Evolutionary conservation across 202 grass and related monocot genomes (phyloP).

Genomic region (Brachypodium distachyon): DNA sequence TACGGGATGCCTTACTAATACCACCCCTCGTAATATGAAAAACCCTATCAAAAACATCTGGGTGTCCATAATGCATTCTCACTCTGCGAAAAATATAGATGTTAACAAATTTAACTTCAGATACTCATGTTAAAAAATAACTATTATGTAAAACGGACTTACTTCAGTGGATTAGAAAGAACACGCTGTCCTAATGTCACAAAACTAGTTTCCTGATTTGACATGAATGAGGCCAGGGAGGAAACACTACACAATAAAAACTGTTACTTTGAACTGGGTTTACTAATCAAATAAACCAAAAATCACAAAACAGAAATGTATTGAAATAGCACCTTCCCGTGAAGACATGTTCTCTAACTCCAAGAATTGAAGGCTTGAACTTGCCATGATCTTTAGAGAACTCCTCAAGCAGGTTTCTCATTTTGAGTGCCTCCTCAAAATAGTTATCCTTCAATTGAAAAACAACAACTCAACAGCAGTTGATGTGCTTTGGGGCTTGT

Average conservation of each 20-base stretch:
- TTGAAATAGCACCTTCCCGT: slow-evolving; percentile 68
- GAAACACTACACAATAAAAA: slow-evolving; percentile 60
- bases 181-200: slow-evolving; percentile 93
- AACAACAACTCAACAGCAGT: slow-evolving; percentile 9
- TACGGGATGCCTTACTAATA: slow-evolving; percentile 91
- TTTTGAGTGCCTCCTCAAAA: slow-evolving; percentile 95
- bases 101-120: neutral
- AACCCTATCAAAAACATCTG: slow-evolving; percentile 97
- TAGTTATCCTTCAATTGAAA: slow-evolving; percentile 77
- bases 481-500: no score
- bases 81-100: slow-evolving; percentile 40
- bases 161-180: slow-evolving; percentile 90
- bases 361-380: slow-evolving; percentile 78
- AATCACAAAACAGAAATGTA: neutral
- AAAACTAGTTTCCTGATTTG: slow-evolving; percentile 88
- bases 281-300: neutral
- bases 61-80: slow-evolving; percentile 96
- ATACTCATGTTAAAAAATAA: slow-evolving; percentile 1
- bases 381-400: slow-evolving; percentile 60
- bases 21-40: slow-evolving; percentile 96
- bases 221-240: slow-evolving; percentile 89
- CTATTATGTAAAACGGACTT: slow-evolving; percentile 19
- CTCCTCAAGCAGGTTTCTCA: slow-evolving; percentile 97
- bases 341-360: slow-evolving; percentile 94
- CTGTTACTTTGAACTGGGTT: slow-evolving; percentile 2